Conservation (phyloP, 1,284 basidiomycete genomes). For the Malassezia yamatoensis region DNA sequence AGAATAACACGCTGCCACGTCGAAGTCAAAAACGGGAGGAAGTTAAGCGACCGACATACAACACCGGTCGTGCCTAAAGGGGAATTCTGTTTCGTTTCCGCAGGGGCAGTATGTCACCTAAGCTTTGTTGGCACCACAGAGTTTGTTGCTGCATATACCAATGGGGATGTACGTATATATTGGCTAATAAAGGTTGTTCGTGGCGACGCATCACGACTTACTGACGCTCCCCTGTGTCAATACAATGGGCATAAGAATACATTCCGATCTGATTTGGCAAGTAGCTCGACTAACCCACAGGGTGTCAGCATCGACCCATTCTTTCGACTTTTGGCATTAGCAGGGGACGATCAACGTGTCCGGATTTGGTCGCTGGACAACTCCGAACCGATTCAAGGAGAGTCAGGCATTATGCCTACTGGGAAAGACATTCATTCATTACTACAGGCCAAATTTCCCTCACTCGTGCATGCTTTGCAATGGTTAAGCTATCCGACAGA, state of each 20-base stretch:
- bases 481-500: background rate
- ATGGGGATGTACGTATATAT: constrained; percentile 7
- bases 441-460: background rate
- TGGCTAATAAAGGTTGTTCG: constrained; percentile 4
- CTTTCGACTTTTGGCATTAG: constrained; percentile 2
- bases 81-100: background rate
- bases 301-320: constrained; percentile 1
- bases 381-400: background rate
- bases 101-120: constrained; percentile 3
- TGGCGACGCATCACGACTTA: background rate
- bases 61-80: no score
- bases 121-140: background rate
- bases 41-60: no score
- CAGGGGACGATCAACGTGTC: constrained; percentile 11
- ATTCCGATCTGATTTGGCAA: constrained; percentile 7
- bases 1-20: background rate
- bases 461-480: background rate
- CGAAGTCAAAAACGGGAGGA: background rate
- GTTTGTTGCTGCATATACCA: constrained; percentile 14
- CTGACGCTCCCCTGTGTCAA: background rate
- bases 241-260: constrained; percentile 8
- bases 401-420: no score
- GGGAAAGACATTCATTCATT: background rate
- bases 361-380: constrained; percentile 12
- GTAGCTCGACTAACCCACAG: background rate